These are phyloP conservation scores for Bruguiera gymnorhiza DNA, from an alignment of 345 rosid species.

Conservation along the genomic window DNA sequence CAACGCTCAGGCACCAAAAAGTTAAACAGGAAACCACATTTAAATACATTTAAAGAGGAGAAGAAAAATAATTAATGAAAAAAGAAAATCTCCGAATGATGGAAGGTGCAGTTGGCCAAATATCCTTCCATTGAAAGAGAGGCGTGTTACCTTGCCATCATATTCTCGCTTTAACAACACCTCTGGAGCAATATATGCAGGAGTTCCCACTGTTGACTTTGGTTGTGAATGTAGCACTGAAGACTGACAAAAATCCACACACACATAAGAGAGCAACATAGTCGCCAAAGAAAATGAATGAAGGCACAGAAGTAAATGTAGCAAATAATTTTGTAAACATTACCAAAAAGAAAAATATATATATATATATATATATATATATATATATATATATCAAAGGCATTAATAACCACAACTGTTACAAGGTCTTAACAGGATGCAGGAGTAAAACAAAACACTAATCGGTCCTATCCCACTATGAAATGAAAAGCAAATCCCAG, in stretches of 20 bases:
- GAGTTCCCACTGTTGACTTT: conserved; percentile 35
- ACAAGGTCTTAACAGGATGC: too few relatives aligned
- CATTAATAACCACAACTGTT: too few relatives aligned
- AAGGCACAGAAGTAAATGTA: too few relatives aligned
- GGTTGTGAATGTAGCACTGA: conserved; percentile 34
- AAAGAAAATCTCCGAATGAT: not conserved
- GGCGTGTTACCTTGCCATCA: conserved; percentile 30
- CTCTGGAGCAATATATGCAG: conserved; percentile 37
- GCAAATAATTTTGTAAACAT: too few relatives aligned
- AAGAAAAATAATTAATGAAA: not conserved
- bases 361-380: too few relatives aligned
- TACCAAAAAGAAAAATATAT: too few relatives aligned
- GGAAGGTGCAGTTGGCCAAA: not conserved
- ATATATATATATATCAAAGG: too few relatives aligned
- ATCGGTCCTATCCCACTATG: too few relatives aligned
- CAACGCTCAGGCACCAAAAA: not conserved
- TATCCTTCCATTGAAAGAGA: not conserved
- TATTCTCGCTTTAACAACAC: conserved; percentile 27
- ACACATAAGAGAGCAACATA: not conserved
- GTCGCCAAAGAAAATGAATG: too few relatives aligned
- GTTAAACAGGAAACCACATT: not conserved
- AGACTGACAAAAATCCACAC: conserved; percentile 13
- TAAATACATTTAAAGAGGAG: not conserved
- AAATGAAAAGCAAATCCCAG: too few relatives aligned
- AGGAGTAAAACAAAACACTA: too few relatives aligned